Base-by-base conservation (phyloP, 148 eudicot genomes). In the Silene uniflora region DNA sequence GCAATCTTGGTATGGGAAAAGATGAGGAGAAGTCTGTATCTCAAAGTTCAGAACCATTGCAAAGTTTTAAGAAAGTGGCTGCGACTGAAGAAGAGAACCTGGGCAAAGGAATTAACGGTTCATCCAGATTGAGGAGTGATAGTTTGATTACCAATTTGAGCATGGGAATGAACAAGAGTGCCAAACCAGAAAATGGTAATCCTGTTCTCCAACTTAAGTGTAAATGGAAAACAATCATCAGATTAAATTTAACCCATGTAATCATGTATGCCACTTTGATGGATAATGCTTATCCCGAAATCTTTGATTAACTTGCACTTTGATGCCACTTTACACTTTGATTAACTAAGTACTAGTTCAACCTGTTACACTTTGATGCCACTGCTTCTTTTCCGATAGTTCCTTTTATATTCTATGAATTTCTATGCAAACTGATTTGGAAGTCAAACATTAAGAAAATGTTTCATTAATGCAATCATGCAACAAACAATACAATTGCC, bases 181-280 rank as follows among this genome's bases (percentile, higher is more conserved):
- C 70, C 67, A 80, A 84, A 44, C 77, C 58, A 27, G 76, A 73
- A 56, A 84, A 47, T 77, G 91, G 89, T 88, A 84, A 82, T 56
- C 14, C 52, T 27, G 59, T 73, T 42, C 29, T 32, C 81, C 71
- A 25, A 69, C 68, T 71, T 76, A 8, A 67, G 58, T 52, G 39
- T 21, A 12, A 14, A 73, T 39, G 64, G 12, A 6, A 16, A 24
- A 32, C 18, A 60, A 61, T 42, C 14, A 25, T 27, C 2, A 19
- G 60, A 59, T 29, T 14, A 16, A 21, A 49, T 29, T 29, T 62
- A 23, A 12, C 18, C 19, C 25, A 32, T n/a, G n/a, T n/a, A n/a
- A n/a, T n/a, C n/a, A n/a, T n/a, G n/a, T n/a, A n/a, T n/a, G n/a
- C n/a, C n/a, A n/a, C n/a, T n/a, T n/a, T n/a, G n/a, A n/a, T 35